Base-by-base conservation (phyloP, 1,139 yeast genomes). In the Taphrina confusa region DNA sequence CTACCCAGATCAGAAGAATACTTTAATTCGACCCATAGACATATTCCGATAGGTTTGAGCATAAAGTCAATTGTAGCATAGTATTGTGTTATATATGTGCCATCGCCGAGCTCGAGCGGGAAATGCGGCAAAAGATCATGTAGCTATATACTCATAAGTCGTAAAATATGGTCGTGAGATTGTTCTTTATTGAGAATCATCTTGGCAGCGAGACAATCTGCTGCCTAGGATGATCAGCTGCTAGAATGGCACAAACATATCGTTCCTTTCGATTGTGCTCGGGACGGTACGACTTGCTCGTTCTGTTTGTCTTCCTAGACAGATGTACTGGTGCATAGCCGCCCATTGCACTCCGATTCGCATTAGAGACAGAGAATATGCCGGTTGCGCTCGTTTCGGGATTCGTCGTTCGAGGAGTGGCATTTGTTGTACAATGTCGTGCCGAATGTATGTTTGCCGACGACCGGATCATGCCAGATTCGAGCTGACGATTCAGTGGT, bases 211-310 rank as follows among this genome's bases (percentile, higher is more conserved):
- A n/a, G n/a, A n/a, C n/a, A n/a, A n/a, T n/a, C n/a, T 30, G 11
- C 8, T 28, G n/a, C 18, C 56, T n/a, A 16, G 57, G 57, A 40
- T 28, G 46, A 20, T 44, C 31, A 2, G 57, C 50, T n/a, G 39
- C 37, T 36, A 54, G 18, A 20, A 54, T 30, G 18, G 58, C 51
- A 33, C 58, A 54, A 22, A 54, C 51, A 23, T 28, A 54, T n/a
- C 44, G 36, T 16, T 54, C 58, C 1, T 16, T 42, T 4, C 31
- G 47, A 1, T n/a, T 14, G 11, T 18, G 31, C 25, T 42, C 31
- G 8, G 31, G 33, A 6, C 47, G 47, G 33, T 12, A 30, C 11
- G 12, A 12, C 12, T 12, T 12, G 33, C 11, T 30, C 31, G 11
- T 14, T 16, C n/a, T 14, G 8, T n/a, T 28, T n/a, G 51, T 27